Evolutionary conservation across 2,329 filamentous ascomycete genomes (phyloP).

Genomic region (Penicillium occitanis): DNA sequence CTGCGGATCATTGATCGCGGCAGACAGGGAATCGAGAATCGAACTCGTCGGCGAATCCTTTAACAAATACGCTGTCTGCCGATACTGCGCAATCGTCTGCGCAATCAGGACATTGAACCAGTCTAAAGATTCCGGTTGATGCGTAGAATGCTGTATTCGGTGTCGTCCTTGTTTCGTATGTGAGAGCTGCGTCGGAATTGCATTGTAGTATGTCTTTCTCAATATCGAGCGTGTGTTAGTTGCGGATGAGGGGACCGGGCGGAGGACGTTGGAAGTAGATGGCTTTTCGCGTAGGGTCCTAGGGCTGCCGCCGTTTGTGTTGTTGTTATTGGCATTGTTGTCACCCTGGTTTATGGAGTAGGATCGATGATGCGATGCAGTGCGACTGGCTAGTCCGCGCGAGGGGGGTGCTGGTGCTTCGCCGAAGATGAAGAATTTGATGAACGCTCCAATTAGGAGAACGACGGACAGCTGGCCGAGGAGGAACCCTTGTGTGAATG

Average conservation of each 20-base stretch:
- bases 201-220: conserved; percentile 94
- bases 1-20: conserved; percentile 79
- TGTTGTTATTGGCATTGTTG: conserved; percentile 38
- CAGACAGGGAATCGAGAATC: conserved; percentile 80
- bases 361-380: conserved; percentile 74
- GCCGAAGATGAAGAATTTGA: conserved; percentile 99
- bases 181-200: conserved; percentile 42
- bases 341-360: conserved; percentile 57
- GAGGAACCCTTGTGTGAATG: conserved; percentile 91
- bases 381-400: conserved; percentile 71
- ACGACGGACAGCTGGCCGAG: conserved; percentile 92
- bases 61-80: conserved; percentile 87
- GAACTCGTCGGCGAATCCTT: conserved; percentile 56
- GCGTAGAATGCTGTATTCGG: conserved; percentile 61
- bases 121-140: conserved; percentile 93
- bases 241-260: conserved; percentile 72
- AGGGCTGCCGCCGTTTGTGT: neutral
- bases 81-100: conserved; percentile 93
- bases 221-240: conserved; percentile 80
- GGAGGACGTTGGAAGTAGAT: conserved; percentile 67
- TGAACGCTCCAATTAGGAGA: conserved; percentile 87
- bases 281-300: conserved; percentile 45
- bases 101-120: conserved; percentile 99
- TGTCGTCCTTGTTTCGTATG: conserved; percentile 43
- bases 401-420: conserved; percentile 83